Conservation (phyloP, 2,329 filamentous ascomycete genomes). For the Aspergillus sp. region DNA sequence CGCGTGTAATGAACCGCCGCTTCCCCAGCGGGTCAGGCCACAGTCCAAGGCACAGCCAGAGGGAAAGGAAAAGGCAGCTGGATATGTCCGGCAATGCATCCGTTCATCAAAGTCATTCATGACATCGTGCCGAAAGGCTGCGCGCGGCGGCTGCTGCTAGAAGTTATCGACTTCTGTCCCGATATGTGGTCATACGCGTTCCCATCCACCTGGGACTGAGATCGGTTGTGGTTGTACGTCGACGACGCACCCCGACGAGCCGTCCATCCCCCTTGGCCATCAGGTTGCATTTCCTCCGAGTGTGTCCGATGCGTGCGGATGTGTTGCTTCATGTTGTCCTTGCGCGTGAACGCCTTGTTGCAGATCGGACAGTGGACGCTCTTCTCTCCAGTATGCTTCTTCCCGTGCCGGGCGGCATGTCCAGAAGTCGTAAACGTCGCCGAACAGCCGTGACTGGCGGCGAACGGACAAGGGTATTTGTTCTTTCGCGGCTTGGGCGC, state of each 20-base stretch:
- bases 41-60: not conserved
- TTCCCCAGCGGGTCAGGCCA: not conserved
- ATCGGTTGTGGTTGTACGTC: conserved; percentile 16
- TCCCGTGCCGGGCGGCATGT: conserved; percentile 65
- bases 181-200: conserved; percentile 12
- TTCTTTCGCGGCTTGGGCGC: conserved; percentile 50
- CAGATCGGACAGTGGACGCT: conserved; percentile 66
- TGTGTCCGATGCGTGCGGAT: conserved; percentile 56
- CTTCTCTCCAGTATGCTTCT: conserved; percentile 68
- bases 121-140: conserved; percentile 9
- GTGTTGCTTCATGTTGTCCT: conserved; percentile 70
- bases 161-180: conserved; percentile 7
- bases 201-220: conserved; percentile 12
- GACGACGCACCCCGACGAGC: not conserved
- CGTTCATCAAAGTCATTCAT: conserved; percentile 7
- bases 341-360: conserved; percentile 66
- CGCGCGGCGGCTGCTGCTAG: conserved; percentile 9
- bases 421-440: conserved; percentile 67
- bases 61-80: not conserved
- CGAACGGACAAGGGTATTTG: conserved; percentile 64
- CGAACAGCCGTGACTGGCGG: conserved; percentile 56
- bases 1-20: no score
- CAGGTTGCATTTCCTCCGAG: conserved; percentile 28
- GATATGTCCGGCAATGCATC: not conserved
- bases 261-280: not conserved